Evolutionary conservation across 306 rosid genomes (phyloP).

Genomic region (Prunus davidiana): DNA sequence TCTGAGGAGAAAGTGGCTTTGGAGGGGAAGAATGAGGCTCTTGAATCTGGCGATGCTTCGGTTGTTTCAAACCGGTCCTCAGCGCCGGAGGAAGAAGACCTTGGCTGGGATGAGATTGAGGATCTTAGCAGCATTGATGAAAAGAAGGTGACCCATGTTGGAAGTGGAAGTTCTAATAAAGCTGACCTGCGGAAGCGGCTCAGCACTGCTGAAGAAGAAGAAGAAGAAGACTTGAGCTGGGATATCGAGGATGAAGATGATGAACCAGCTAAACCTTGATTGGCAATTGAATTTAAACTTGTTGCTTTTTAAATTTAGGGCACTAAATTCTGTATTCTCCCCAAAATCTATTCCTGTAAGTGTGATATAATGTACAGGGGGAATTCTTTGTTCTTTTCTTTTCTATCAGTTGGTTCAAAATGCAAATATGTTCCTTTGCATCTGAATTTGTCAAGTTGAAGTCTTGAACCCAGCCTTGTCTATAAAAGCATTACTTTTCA

Average conservation of each 20-base stretch:
- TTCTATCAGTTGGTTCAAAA: slow-evolving; percentile 16
- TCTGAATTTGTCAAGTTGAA: slow-evolving; percentile 28
- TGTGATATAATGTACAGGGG: slow-evolving; percentile 18
- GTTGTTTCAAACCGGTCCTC: slow-evolving; percentile 36
- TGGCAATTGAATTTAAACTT: neutral
- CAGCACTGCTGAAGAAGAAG: slow-evolving; percentile 55
- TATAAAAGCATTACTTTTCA: neutral
- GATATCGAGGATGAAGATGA: slow-evolving; percentile 81
- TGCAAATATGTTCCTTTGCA: slow-evolving; percentile 22
- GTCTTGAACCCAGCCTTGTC: slow-evolving; percentile 2
- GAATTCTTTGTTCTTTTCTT: neutral
- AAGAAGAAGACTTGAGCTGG: slow-evolving; percentile 88
- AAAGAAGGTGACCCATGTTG: slow-evolving; percentile 41
- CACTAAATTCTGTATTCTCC: slow-evolving; percentile 16
- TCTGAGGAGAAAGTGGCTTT: slow-evolving; percentile 28
- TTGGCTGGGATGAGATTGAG: slow-evolving; percentile 93
- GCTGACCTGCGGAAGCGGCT: slow-evolving; percentile 61
- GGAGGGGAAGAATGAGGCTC: slow-evolving; percentile 35
- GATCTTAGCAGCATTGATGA: slow-evolving; percentile 76
- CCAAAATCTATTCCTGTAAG: slow-evolving; percentile 16
- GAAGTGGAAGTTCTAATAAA: slow-evolving; percentile 25
- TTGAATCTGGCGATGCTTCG: slow-evolving; percentile 34
- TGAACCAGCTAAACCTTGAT: slow-evolving; percentile 47
- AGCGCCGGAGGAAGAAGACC: slow-evolving; percentile 60
- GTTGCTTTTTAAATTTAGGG: slow-evolving; percentile 1